Evolutionary conservation across 75 land plant species (phyloP).

Genomic region (Cryptomeria japonica): DNA sequence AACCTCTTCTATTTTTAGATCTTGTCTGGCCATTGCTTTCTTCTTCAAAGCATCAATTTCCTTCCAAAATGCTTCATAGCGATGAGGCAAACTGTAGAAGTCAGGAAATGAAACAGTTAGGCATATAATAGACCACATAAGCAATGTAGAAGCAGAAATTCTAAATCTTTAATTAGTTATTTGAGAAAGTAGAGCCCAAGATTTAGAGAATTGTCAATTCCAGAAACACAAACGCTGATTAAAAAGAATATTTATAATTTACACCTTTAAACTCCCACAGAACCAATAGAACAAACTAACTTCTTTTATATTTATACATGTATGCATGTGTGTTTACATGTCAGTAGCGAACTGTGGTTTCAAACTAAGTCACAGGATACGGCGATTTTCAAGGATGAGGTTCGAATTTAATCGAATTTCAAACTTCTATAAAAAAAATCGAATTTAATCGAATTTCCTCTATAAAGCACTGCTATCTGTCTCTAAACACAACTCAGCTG

Average conservation of each 20-base stretch:
- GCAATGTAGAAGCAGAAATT: neutral
- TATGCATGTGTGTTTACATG: neutral
- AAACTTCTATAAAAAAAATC: too few relatives aligned
- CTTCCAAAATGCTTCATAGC: conserved; percentile 43
- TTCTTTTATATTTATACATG: neutral
- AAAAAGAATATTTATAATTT: neutral
- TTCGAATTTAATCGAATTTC: too few relatives aligned
- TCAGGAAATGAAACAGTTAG: neutral
- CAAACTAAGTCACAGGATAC: too few relatives aligned
- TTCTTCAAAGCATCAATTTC: conserved; percentile 43
- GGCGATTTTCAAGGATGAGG: too few relatives aligned
- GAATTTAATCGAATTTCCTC: too few relatives aligned
- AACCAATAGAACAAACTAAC: neutral
- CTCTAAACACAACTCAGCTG: too few relatives aligned
- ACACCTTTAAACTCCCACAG: neutral
- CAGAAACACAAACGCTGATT: neutral
- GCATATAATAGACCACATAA: neutral
- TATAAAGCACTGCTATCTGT: too few relatives aligned
- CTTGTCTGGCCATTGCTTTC: conserved; percentile 32
- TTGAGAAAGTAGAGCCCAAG: neutral
- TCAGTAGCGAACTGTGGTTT: neutral
- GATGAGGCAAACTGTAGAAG: conserved; percentile 33
- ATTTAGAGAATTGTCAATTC: neutral
- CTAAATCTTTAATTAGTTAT: neutral
- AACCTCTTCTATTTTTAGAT: conserved; percentile 46